A percentile compares a stretch with the other conserved stretches of the same genome.
Evolutionary conservation across 768 basidiomycete species (phyloP).

Genomic region (Rhodotorula diobovata): DNA sequence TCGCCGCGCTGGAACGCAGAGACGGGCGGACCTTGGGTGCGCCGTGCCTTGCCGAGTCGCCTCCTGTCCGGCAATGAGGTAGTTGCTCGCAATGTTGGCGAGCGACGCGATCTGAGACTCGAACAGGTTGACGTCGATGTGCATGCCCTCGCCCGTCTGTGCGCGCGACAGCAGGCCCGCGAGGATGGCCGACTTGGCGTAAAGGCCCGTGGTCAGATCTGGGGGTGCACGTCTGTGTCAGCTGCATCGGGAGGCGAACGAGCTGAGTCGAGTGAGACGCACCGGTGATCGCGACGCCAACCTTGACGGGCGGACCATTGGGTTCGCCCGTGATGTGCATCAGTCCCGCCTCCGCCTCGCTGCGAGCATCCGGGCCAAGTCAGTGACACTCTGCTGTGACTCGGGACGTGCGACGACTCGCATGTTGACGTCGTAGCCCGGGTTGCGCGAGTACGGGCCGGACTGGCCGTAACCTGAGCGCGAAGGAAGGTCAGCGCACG

Average conservation of each 20-base stretch:
- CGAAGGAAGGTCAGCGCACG: neutral
- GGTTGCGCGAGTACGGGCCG: constrained; percentile 73
- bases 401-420: neutral
- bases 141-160: constrained; percentile 78
- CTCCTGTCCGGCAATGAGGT: constrained; percentile 77
- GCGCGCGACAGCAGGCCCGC: constrained; percentile 76
- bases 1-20: neutral
- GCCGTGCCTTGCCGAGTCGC: constrained; percentile 83
- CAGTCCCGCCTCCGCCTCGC: constrained; percentile 83
- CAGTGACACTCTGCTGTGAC: neutral
- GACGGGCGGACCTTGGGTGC: constrained; percentile 61
- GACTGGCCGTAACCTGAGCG: constrained; percentile 72
- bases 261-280: constrained; percentile 43
- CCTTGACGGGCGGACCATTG: constrained; percentile 79
- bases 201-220: constrained; percentile 53
- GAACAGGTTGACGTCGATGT: constrained; percentile 89
- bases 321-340: constrained; percentile 67
- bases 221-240: constrained; percentile 49
- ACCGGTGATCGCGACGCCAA: constrained; percentile 90
- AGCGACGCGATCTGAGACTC: constrained; percentile 86
- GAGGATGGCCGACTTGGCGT: constrained; percentile 87
- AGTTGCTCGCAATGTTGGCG: constrained; percentile 88
- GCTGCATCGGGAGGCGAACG: constrained; percentile 47
- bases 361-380: constrained; percentile 46
- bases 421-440: constrained; percentile 53